A percentile compares a stretch with the other conserved stretches of the same genome.
Evolutionary conservation across 2,329 filamentous ascomycete species (phyloP).

Genomic region (Zasmidium cellare): DNA sequence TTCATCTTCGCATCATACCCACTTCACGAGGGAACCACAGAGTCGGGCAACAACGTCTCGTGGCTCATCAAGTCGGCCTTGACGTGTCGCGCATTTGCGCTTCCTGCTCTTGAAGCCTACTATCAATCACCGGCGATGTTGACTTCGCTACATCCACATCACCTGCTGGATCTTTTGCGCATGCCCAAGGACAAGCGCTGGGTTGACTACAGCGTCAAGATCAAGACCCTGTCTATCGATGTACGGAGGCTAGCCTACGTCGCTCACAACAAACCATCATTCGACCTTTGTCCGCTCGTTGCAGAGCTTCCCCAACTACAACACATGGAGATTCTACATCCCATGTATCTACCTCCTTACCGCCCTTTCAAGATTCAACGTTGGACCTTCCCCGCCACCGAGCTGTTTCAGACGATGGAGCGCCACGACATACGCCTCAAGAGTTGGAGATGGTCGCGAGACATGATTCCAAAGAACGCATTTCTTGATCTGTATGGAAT

Average conservation of each 20-base stretch:
- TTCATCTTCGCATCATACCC: conserved; percentile 36
- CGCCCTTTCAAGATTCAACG: conserved; percentile 54
- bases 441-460: conserved; percentile 56
- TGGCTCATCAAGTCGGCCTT: conserved; percentile 37
- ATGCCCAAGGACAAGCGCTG: conserved; percentile 27
- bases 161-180: conserved; percentile 32
- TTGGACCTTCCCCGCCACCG: conserved; percentile 66
- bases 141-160: conserved; percentile 31
- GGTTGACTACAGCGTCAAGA: conserved; percentile 68
- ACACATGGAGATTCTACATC: conserved; percentile 71
- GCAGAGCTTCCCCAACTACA: conserved; percentile 65
- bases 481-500: conserved; percentile 24
- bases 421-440: conserved; percentile 47
- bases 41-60: conserved; percentile 25
- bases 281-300: conserved; percentile 61
- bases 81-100: conserved; percentile 35
- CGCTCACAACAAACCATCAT: conserved; percentile 53
- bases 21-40: conserved; percentile 22
- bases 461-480: conserved; percentile 27
- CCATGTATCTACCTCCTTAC: conserved; percentile 67
- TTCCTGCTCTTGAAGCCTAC: conserved; percentile 39
- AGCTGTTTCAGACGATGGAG: conserved; percentile 65
- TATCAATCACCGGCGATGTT: conserved; percentile 34
- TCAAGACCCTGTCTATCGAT: conserved; percentile 70
- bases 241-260: conserved; percentile 59